phyloP scores from a whole-genome alignment of 169 alveolate species.

The Plasmodium inui region DNA sequence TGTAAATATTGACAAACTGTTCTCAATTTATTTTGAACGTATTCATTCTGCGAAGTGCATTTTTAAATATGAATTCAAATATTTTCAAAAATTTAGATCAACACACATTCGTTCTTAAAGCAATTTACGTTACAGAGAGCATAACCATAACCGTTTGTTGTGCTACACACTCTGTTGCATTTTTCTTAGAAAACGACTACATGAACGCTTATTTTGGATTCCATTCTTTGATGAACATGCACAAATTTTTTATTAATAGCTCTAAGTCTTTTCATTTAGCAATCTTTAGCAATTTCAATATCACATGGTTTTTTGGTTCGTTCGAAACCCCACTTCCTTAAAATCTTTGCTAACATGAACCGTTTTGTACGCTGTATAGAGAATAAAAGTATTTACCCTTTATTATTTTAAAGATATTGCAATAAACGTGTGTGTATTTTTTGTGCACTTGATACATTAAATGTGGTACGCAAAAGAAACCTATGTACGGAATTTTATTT shows the following conservation, averaged over 20 bases:
- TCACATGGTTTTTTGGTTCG: not conserved
- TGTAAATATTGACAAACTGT: not conserved
- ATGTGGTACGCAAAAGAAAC: not conserved
- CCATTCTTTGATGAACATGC: not conserved
- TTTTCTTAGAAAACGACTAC: not conserved
- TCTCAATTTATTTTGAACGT: not conserved
- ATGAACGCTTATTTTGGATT: not conserved
- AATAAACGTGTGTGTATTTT: not conserved
- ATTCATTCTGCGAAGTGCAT: not conserved
- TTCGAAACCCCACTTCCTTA: not conserved
- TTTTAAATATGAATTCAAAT: not conserved
- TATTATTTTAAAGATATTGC: not conserved
- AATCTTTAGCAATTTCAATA: not conserved
- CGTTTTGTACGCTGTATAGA: not conserved
- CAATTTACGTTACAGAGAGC: not conserved
- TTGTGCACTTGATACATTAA: not conserved
- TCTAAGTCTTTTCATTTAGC: not conserved
- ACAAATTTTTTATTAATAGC: not conserved
- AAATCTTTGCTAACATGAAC: not conserved
- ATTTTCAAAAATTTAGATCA: not conserved
- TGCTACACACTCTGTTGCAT: not conserved
- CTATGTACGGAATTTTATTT: not conserved
- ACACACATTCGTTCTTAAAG: not conserved
- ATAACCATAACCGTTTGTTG: not conserved
- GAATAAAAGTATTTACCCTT: not conserved